Conservation (phyloP, 164 flowering plant genomes). For the Liquidambar formosana region DNA sequence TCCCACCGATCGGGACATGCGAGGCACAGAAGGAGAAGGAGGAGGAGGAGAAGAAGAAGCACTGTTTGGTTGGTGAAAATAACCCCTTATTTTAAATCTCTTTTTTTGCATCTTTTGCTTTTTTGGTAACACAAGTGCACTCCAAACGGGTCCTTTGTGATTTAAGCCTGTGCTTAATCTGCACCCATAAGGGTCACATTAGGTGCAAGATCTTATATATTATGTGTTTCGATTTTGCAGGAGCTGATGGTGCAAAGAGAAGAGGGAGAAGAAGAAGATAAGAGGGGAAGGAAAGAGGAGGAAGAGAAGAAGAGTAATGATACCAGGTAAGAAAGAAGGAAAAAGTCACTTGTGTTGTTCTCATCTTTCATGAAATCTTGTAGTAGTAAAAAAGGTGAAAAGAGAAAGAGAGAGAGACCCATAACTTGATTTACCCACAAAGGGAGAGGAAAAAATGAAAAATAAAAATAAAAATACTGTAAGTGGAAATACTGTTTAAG, state of each 20-base stretch:
- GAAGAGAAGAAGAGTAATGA: constrained; percentile 22
- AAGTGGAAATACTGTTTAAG: constrained; percentile 22
- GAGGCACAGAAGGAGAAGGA: not conserved
- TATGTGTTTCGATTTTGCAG: constrained; percentile 25
- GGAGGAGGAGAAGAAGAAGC: constrained; percentile 1
- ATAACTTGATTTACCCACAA: constrained; percentile 11
- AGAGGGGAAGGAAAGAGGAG: not conserved
- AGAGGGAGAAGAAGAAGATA: constrained; percentile 15
- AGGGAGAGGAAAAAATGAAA: not conserved
- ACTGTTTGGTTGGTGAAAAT: constrained; percentile 18
- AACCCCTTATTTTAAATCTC: not conserved
- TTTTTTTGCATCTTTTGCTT: not conserved
- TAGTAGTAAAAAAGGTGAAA: constrained; percentile 24
- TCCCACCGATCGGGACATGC: constrained; percentile 11
- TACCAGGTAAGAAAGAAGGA: constrained; percentile 34
- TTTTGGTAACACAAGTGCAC: constrained; percentile 11
- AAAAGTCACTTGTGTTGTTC: constrained; percentile 13
- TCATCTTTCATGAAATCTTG: constrained; percentile 29
- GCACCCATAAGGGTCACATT: constrained; percentile 1
- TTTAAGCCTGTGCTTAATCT: too few species aligned
- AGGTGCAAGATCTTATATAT: constrained; percentile 5
- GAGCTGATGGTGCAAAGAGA: too few species aligned
- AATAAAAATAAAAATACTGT: constrained; percentile 13
- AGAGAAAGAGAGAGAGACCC: constrained; percentile 11
- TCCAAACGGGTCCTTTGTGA: not conserved